Conservation (phyloP, 352 stramenopile species). For the Pythium rhizo-oryzae region DNA sequence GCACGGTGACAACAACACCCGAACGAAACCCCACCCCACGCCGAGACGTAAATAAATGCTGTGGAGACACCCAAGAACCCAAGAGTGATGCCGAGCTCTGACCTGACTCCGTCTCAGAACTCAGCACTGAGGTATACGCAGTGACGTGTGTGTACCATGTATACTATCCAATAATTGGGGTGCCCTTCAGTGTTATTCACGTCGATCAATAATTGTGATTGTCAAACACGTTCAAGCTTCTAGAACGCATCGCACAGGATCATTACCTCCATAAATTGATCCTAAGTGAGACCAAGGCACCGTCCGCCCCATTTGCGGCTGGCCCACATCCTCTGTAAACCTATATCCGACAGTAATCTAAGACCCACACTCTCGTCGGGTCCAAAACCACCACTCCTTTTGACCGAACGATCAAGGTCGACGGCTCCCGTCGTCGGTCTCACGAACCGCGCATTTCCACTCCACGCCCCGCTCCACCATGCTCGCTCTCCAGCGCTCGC, state of each 20-base stretch:
- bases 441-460: neutral
- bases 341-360: conserved; percentile 6
- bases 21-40: no score
- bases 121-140: no score
- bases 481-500: conserved; percentile 21
- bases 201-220: no score
- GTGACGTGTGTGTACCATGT: no score
- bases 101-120: no score
- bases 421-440: neutral
- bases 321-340: conserved; percentile 11
- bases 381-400: conserved; percentile 4
- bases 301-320: neutral
- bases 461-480: conserved; percentile 4
- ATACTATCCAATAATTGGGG: no score
- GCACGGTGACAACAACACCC: no score
- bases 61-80: no score
- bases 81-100: no score
- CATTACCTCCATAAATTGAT: neutral
- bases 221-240: neutral
- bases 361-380: conserved; percentile 8
- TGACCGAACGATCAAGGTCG: neutral
- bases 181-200: no score
- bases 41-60: no score
- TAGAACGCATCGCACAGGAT: no score
- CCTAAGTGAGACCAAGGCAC: neutral